A percentile compares a stretch with the other conserved stretches of the same genome.
Conservation (phyloP, 805 yeast genomes). For the Zygoascus bituminiphila region DNA sequence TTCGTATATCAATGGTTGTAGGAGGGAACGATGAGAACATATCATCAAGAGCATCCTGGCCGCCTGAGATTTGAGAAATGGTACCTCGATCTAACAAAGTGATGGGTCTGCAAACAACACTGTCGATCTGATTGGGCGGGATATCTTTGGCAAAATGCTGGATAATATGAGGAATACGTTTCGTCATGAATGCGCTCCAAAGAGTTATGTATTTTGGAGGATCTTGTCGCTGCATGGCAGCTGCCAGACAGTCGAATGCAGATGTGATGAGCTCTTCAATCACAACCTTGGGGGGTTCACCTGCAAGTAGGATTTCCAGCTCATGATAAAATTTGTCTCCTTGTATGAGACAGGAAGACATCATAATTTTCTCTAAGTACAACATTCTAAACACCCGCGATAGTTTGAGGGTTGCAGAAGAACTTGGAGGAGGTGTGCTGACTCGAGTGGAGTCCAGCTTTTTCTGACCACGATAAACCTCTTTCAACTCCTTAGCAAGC, state of each 20-base stretch:
- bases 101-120: constrained; percentile 25
- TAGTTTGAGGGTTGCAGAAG: constrained; percentile 4
- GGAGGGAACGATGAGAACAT: constrained; percentile 45
- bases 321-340: constrained; percentile 12
- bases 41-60: constrained; percentile 36
- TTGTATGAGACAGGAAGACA: constrained; percentile 13
- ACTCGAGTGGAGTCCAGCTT: background rate
- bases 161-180: constrained; percentile 40
- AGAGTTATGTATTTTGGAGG: constrained; percentile 30
- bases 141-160: constrained; percentile 22
- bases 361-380: constrained; percentile 20
- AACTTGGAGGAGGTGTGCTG: background rate
- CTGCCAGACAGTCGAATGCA: constrained; percentile 38
- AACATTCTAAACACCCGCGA: constrained; percentile 18
- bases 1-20: constrained; percentile 40
- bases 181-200: constrained; percentile 40
- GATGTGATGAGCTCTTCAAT: constrained; percentile 28
- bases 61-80: constrained; percentile 31
- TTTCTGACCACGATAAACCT: background rate
- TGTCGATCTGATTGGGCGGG: constrained; percentile 12
- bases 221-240: constrained; percentile 31
- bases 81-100: constrained; percentile 31
- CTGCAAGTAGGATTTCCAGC: constrained; percentile 9
- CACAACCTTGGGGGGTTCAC: constrained; percentile 11
- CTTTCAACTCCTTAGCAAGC: background rate